Percentiles rank a stretch among this genome's conserved stretches.
These are phyloP conservation scores for Ceratocystis diversiconidia DNA, from an alignment of 2,329 filamentous ascomycete species.

Conservation along the genomic window DNA sequence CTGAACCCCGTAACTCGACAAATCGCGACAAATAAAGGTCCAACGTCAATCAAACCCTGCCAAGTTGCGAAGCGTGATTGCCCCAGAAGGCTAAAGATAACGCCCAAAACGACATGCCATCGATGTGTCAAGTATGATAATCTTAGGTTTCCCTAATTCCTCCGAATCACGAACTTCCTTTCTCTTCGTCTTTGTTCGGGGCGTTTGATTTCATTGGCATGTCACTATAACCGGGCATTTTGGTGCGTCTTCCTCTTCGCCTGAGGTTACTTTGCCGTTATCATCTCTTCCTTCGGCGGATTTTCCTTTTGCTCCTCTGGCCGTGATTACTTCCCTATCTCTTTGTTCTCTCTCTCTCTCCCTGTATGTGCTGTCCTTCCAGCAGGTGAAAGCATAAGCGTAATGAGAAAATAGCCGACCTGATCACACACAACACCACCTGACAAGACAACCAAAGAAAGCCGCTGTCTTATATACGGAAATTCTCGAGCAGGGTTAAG, in stretches of 20 bases:
- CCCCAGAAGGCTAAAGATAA: not conserved
- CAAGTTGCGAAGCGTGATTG: not conserved
- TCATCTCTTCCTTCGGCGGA: not conserved
- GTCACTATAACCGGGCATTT: not conserved
- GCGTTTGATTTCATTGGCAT: not conserved
- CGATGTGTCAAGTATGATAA: not conserved
- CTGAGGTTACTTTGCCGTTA: not conserved
- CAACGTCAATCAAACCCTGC: not conserved
- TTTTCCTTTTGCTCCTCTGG: not conserved
- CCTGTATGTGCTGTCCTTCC: not conserved
- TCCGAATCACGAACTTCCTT: not conserved
- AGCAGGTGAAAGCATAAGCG: not conserved
- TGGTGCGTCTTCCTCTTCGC: not conserved
- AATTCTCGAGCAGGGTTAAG: not conserved
- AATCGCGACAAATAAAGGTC: not conserved
- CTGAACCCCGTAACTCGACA: not conserved
- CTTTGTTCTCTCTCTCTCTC: not conserved
- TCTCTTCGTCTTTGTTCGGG: not conserved
- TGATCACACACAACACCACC: not conserved
- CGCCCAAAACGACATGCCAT: not conserved
- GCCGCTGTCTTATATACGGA: not conserved
- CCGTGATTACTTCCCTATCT: no score
- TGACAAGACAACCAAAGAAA: not conserved
- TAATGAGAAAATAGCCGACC: slow-evolving; percentile 1
- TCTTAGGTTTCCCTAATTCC: not conserved